These are phyloP conservation scores for Tricholoma matsutake DNA, from an alignment of 768 basidiomycete genomes.

Conservation along the genomic window DNA sequence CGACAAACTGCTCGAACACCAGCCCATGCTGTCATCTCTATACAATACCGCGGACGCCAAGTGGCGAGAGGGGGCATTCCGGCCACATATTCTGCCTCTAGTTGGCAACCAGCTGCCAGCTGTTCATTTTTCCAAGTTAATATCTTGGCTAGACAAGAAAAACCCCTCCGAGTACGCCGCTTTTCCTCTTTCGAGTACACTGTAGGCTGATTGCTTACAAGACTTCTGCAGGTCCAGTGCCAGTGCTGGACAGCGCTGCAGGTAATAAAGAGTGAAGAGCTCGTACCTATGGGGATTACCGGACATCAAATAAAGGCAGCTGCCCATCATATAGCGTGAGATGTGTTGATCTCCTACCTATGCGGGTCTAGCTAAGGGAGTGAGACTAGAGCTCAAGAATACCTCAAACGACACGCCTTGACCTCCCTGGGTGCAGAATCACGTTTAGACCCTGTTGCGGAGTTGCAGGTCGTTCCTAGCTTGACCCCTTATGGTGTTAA, in stretches of 20 bases:
- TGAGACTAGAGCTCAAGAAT: background rate
- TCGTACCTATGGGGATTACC: background rate
- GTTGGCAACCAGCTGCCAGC: background rate
- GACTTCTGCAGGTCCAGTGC: background rate
- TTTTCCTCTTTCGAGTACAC: background rate
- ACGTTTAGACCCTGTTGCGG: background rate
- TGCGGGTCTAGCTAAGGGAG: background rate
- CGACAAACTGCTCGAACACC: background rate
- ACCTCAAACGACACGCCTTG: background rate
- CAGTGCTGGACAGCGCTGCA: background rate
- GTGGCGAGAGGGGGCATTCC: background rate
- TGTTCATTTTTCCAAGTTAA: background rate
- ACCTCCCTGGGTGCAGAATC: background rate
- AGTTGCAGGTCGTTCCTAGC: background rate
- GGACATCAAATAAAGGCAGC: background rate
- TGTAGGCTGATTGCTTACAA: background rate
- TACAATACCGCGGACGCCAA: background rate
- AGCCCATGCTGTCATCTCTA: background rate
- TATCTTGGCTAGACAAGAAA: background rate
- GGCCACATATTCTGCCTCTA: background rate
- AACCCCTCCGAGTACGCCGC: background rate
- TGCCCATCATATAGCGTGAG: background rate
- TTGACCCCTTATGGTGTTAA: background rate
- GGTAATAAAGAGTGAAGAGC: slow-evolving; percentile 1
- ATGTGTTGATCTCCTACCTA: background rate